phyloP scores from a whole-genome alignment of 805 yeast genomes.

The Cyberlindnera euphorbiae region DNA sequence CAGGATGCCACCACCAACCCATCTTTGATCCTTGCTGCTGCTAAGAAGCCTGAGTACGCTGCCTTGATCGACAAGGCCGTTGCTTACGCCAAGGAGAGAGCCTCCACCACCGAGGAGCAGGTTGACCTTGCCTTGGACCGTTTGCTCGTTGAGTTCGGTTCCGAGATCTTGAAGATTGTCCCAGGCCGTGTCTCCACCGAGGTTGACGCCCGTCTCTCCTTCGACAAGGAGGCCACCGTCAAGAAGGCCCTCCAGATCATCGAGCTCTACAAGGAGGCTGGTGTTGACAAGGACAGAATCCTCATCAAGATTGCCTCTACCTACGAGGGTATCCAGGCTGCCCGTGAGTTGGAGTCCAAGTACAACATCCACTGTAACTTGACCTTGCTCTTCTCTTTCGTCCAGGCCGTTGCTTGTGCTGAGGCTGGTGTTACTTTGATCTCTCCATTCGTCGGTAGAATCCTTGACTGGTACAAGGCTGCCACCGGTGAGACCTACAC shows the following conservation, averaged over 20 bases:
- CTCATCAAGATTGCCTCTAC: slow-evolving; percentile 97
- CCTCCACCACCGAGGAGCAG: slow-evolving; percentile 45
- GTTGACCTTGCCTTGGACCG: slow-evolving; percentile 85
- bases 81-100: slow-evolving; percentile 70
- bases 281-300: slow-evolving; percentile 84
- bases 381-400: slow-evolving; percentile 90
- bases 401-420: slow-evolving; percentile 98
- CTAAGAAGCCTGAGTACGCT: slow-evolving; percentile 86
- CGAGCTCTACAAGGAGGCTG: slow-evolving; percentile 76
- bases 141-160: slow-evolving; percentile 93
- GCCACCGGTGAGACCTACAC: slow-evolving; percentile 83
- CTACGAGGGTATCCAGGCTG: slow-evolving; percentile 99
- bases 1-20: slow-evolving; percentile 99
- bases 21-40: slow-evolving; percentile 91
- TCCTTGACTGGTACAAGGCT: slow-evolving; percentile 97
- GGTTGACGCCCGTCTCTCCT: slow-evolving; percentile 97
- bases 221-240: slow-evolving; percentile 90
- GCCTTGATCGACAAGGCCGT: slow-evolving; percentile 88
- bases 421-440: slow-evolving; percentile 95
- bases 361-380: slow-evolving; percentile 91
- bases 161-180: slow-evolving; percentile 84
- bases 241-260: slow-evolving; percentile 91
- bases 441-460: slow-evolving; percentile 99
- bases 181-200: slow-evolving; percentile 99
- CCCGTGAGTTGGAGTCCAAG: slow-evolving; percentile 87